A percentile compares a stretch with the other conserved stretches of the same genome.
These are phyloP conservation scores for Microthlaspi erraticum DNA, from an alignment of 345 rosid genomes.

Conservation along the genomic window DNA sequence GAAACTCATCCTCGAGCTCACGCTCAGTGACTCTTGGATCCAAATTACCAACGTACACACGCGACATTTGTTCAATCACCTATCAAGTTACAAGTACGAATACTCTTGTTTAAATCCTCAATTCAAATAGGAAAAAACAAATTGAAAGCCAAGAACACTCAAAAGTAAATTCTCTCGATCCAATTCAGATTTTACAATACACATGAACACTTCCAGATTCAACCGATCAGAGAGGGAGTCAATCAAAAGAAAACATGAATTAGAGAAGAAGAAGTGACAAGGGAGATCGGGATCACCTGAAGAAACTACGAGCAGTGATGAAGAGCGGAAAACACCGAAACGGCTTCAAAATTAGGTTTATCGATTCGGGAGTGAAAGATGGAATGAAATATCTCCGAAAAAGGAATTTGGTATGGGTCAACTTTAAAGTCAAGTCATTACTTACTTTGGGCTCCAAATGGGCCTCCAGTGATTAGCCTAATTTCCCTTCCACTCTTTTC, in stretches of 20 bases:
- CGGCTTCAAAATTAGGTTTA: constrained; percentile 43
- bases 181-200: neutral
- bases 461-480: neutral
- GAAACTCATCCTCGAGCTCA: constrained; percentile 81
- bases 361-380: neutral
- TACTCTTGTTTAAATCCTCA: neutral
- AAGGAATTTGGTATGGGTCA: neutral
- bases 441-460: neutral
- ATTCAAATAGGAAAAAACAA: neutral
- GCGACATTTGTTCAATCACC: constrained; percentile 58
- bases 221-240: neutral
- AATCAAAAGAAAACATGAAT: neutral
- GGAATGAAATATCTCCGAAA: neutral
- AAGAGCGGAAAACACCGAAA: neutral
- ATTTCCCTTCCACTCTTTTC: too few relatives aligned
- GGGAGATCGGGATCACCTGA: constrained; percentile 25
- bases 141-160: neutral
- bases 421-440: constrained; percentile 2
- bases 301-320: neutral
- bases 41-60: constrained; percentile 82
- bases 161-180: constrained; percentile 5
- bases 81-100: neutral
- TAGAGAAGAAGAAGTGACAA: neutral
- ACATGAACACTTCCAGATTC: neutral
- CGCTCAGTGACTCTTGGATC: constrained; percentile 79